Percentiles rank a stretch among this genome's conserved stretches.
These are phyloP conservation scores for Salvia splendens DNA, from an alignment of 257 asterid genomes.

Conservation along the genomic window DNA sequence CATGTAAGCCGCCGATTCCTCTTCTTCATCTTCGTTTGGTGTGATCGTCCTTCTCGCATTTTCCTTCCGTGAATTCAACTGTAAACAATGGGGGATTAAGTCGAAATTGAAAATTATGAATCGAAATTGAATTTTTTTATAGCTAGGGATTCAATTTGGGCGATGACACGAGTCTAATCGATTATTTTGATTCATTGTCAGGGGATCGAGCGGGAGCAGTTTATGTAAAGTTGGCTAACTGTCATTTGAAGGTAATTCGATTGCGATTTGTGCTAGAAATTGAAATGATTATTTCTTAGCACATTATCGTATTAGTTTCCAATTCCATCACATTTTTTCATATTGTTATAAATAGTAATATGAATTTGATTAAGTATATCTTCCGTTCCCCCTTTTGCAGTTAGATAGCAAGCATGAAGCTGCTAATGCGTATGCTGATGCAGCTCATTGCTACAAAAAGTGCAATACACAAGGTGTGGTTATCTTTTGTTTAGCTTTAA, in stretches of 20 bases:
- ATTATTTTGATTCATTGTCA: constrained; percentile 27
- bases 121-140: background rate
- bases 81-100: too few species aligned
- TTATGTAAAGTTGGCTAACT: constrained; percentile 77
- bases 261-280: too few species aligned
- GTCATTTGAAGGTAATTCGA: constrained; percentile 62
- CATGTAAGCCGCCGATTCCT: constrained; percentile 45
- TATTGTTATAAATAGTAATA: too few species aligned
- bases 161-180: too few species aligned
- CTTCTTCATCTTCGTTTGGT: too few species aligned
- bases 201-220: constrained; percentile 96
- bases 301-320: constrained; percentile 13
- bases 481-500: too few species aligned
- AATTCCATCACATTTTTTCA: background rate
- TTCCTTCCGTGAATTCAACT: too few species aligned
- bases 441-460: constrained; percentile 92
- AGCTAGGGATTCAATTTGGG: too few species aligned
- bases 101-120: too few species aligned
- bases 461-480: constrained; percentile 54
- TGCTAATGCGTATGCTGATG: constrained; percentile 86
- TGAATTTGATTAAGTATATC: too few species aligned
- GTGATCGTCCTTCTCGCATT: too few species aligned
- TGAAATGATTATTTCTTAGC: too few species aligned
- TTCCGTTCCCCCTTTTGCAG: constrained; percentile 35
- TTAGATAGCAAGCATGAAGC: constrained; percentile 97